phyloP scores from a whole-genome alignment of 2,329 filamentous ascomycete genomes.

The Zymoseptoria ardabiliae region DNA sequence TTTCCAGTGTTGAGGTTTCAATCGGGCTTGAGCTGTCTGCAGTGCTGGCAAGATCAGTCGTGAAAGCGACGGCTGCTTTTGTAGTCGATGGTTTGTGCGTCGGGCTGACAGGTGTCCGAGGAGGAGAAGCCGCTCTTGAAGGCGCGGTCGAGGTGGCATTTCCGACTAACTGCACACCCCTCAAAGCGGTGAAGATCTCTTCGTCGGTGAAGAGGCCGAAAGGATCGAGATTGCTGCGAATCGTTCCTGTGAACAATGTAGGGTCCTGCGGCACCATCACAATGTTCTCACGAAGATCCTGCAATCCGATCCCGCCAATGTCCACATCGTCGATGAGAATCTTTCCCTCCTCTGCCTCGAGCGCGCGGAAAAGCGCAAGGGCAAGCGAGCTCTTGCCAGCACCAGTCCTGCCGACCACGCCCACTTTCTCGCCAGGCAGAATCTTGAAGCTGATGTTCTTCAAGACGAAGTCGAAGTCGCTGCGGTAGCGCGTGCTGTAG shows the following conservation, averaged over 20 bases:
- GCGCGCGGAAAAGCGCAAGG: conserved; percentile 82
- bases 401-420: conserved; percentile 90
- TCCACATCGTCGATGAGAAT: conserved; percentile 90
- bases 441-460: conserved; percentile 81
- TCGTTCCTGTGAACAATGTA: conserved; percentile 86
- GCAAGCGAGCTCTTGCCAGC: conserved; percentile 95
- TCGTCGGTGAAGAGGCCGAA: conserved; percentile 85
- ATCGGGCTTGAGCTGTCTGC: conserved; percentile 28
- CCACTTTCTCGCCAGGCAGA: conserved; percentile 79
- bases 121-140: conserved; percentile 35
- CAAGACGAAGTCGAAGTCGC: conserved; percentile 80
- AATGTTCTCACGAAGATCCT: conserved; percentile 84
- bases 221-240: conserved; percentile 86
- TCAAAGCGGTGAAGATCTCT: conserved; percentile 77
- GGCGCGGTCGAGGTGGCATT: conserved; percentile 36
- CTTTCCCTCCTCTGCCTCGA: conserved; percentile 83
- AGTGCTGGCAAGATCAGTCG: conserved; percentile 16
- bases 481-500: conserved; percentile 83
- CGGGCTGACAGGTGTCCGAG: conserved; percentile 26
- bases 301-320: conserved; percentile 81
- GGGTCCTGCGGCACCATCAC: conserved; percentile 98
- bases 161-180: conserved; percentile 80
- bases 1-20: conserved; percentile 50
- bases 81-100: conserved; percentile 22
- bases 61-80: conserved; percentile 25